Evolutionary conservation across 495 filamentous ascomycete species (phyloP).

Genomic region (Penicillium coffeae): DNA sequence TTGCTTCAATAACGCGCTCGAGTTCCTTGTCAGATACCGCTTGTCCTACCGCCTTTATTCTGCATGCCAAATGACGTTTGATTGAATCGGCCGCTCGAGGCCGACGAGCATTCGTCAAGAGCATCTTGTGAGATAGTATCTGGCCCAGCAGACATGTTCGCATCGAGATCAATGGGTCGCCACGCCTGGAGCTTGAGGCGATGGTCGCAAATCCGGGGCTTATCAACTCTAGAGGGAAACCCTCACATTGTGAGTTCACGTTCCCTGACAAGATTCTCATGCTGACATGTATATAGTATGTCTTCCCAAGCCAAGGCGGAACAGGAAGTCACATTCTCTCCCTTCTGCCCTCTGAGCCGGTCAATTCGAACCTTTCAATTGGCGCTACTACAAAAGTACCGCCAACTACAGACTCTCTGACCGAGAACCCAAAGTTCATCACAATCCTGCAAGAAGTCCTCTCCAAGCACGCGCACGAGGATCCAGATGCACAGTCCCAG

Average conservation of each 20-base stretch:
- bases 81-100: neutral
- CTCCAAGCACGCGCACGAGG: constrained; percentile 61
- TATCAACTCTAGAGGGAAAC: constrained; percentile 54
- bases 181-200: constrained; percentile 13
- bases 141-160: too few relatives aligned
- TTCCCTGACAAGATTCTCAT: neutral
- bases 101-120: neutral
- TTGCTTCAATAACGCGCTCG: neutral
- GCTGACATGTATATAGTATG: constrained; percentile 55
- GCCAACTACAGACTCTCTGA: constrained; percentile 71
- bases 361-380: constrained; percentile 64
- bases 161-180: constrained; percentile 17
- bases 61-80: constrained; percentile 9
- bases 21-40: constrained; percentile 8
- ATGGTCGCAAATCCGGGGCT: constrained; percentile 29
- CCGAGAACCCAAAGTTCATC: constrained; percentile 73
- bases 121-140: too few relatives aligned
- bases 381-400: constrained; percentile 70
- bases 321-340: constrained; percentile 58
- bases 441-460: constrained; percentile 71
- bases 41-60: constrained; percentile 13
- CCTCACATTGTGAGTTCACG: constrained; percentile 49
- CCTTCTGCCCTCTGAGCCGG: constrained; percentile 70
- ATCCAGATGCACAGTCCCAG: constrained; percentile 69
- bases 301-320: constrained; percentile 52